phyloP scores from a whole-genome alignment of 2,329 filamentous ascomycete species.

The Colletotrichum acutatum region DNA sequence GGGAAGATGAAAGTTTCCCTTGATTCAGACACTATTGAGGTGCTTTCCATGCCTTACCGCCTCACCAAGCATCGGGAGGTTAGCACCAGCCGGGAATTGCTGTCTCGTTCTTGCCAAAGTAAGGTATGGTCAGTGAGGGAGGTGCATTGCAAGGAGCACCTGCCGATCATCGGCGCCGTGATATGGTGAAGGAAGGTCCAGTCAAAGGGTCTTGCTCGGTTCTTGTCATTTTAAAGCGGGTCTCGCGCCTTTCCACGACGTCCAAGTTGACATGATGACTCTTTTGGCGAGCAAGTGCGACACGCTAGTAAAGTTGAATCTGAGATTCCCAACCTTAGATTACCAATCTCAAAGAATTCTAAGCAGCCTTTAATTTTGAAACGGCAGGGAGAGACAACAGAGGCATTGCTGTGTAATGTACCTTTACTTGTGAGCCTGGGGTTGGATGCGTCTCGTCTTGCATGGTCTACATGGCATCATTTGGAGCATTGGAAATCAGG shows the following conservation, averaged over 20 bases:
- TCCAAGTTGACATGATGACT: conserved; percentile 31
- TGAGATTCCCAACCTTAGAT: conserved; percentile 1
- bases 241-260: conserved; percentile 13
- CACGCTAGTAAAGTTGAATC: conserved; percentile 2
- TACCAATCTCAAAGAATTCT: conserved; percentile 10
- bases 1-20: conserved; percentile 7
- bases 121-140: background rate
- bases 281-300: conserved; percentile 1
- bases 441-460: too few species aligned
- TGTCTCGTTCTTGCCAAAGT: background rate
- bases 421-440: background rate
- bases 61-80: background rate
- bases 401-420: background rate
- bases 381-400: background rate
- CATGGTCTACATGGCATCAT: background rate
- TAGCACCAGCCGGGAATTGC: background rate
- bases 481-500: background rate
- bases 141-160: background rate
- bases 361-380: background rate
- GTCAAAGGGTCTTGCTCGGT: background rate
- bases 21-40: background rate
- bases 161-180: conserved; percentile 23
- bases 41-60: background rate
- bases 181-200: conserved; percentile 7
- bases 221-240: conserved; percentile 14